phyloP scores from a whole-genome alignment of 192 early-diverging fungal species.

The Spizellomyces sp. region DNA sequence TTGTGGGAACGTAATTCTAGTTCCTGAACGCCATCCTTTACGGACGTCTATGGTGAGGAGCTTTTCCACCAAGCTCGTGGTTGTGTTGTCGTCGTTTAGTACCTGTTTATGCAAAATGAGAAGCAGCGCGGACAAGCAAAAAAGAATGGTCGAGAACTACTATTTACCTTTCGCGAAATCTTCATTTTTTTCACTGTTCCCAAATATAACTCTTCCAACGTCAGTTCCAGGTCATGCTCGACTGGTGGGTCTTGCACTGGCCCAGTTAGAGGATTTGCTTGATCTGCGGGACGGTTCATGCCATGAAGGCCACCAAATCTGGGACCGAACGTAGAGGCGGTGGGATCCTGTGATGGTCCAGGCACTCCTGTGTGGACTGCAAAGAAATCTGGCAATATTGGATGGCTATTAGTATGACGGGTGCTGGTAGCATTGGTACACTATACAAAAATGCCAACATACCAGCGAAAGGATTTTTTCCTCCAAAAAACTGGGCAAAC shows the following conservation, averaged over 20 bases:
- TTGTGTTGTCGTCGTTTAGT: constrained; percentile 55
- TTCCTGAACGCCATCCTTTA: constrained; percentile 52
- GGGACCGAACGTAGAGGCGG: constrained; percentile 45
- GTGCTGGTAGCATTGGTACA: not conserved
- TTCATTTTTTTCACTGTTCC: constrained; percentile 58
- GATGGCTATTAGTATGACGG: not conserved
- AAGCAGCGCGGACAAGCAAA: not conserved
- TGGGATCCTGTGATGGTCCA: constrained; percentile 4
- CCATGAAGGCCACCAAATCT: constrained; percentile 62
- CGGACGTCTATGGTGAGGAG: constrained; percentile 54
- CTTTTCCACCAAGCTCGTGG: constrained; percentile 45
- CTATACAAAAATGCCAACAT: constrained; percentile 7
- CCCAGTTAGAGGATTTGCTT: constrained; percentile 9
- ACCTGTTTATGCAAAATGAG: constrained; percentile 35
- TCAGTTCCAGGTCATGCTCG: constrained; percentile 41
- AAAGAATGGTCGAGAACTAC: not conserved
- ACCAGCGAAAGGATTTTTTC: constrained; percentile 58
- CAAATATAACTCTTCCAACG: constrained; percentile 58
- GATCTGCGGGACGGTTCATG: constrained; percentile 40
- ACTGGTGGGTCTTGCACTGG: constrained; percentile 48
- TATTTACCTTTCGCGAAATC: constrained; percentile 48
- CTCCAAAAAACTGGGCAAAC: constrained; percentile 56
- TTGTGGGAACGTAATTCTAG: constrained; percentile 52
- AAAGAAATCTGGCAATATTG: constrained; percentile 45
- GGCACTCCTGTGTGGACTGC: constrained; percentile 36